phyloP scores from a whole-genome alignment of 257 asterid genomes.

The Solanum microdontum region DNA sequence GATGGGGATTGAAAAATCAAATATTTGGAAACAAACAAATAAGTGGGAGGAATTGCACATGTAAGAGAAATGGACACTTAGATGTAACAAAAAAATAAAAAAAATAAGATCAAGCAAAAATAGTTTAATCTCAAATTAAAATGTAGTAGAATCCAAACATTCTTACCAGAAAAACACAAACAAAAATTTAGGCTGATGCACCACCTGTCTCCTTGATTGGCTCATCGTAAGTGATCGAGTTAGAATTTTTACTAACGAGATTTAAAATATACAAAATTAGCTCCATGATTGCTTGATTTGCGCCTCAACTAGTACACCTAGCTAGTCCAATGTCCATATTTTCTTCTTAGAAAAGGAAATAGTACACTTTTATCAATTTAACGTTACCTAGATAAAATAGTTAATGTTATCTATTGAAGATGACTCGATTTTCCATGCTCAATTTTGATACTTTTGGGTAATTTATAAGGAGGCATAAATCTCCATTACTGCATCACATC shows the following conservation, averaged over 20 bases:
- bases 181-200: neutral
- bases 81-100: neutral
- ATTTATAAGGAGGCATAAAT: neutral
- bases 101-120: neutral
- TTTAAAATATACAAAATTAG: too few relatives aligned
- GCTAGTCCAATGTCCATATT: neutral
- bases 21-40: neutral
- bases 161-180: neutral
- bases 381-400: too few relatives aligned
- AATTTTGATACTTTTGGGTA: neutral
- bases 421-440: neutral
- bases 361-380: too few relatives aligned
- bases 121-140: neutral
- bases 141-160: neutral
- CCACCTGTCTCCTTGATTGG: neutral
- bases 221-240: neutral
- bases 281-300: neutral
- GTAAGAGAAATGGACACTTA: neutral
- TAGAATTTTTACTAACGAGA: rapidly evolving
- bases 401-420: neutral
- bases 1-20: neutral
- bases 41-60: neutral
- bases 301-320: neutral
- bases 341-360: too few relatives aligned
- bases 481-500: neutral